Evolutionary conservation across 75 land plant species (phyloP).

Genomic region (Selaginella moellendorffii): DNA sequence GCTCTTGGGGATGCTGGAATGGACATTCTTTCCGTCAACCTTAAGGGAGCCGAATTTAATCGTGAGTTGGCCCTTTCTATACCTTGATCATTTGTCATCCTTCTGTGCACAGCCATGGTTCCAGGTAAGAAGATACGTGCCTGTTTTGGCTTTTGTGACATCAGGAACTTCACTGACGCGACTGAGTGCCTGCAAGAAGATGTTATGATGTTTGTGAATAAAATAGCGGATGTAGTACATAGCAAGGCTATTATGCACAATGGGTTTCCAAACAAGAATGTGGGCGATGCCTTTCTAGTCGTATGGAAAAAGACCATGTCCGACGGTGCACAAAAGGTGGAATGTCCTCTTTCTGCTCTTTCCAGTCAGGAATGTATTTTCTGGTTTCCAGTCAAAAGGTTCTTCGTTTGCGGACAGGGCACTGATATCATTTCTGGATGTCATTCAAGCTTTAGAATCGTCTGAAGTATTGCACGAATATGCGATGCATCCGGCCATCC

Average conservation of each 20-base stretch:
- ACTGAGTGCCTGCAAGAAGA: conserved; percentile 39
- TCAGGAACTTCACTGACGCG: conserved; percentile 36
- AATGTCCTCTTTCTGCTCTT: neutral
- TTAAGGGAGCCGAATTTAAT: conserved; percentile 33
- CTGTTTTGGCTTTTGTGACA: conserved; percentile 40
- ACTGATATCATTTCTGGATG: conserved; percentile 27
- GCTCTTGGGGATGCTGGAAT: conserved; percentile 37
- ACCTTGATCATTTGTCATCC: too few relatives aligned
- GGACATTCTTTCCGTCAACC: conserved; percentile 35
- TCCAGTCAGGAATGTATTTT: neutral
- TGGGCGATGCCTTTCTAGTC: conserved; percentile 34
- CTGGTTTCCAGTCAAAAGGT: conserved; percentile 23
- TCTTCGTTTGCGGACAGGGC: conserved; percentile 40
- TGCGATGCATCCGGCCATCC: conserved; percentile 38
- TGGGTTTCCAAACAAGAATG: conserved; percentile 37
- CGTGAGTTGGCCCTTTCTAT: too few relatives aligned
- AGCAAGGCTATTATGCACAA: conserved; percentile 27
- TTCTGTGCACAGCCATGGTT: conserved; percentile 31
- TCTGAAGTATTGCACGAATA: conserved; percentile 29
- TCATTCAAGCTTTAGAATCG: conserved; percentile 28
- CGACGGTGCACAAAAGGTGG: conserved; percentile 29
- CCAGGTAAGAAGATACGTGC: conserved; percentile 41
- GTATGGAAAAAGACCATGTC: conserved; percentile 35
- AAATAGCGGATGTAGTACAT: conserved; percentile 33
- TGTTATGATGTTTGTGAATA: conserved; percentile 36